Percentiles rank a stretch among this genome's conserved stretches.
Evolutionary conservation across 768 basidiomycete species (phyloP).

Genomic region (Pholiota conissans): DNA sequence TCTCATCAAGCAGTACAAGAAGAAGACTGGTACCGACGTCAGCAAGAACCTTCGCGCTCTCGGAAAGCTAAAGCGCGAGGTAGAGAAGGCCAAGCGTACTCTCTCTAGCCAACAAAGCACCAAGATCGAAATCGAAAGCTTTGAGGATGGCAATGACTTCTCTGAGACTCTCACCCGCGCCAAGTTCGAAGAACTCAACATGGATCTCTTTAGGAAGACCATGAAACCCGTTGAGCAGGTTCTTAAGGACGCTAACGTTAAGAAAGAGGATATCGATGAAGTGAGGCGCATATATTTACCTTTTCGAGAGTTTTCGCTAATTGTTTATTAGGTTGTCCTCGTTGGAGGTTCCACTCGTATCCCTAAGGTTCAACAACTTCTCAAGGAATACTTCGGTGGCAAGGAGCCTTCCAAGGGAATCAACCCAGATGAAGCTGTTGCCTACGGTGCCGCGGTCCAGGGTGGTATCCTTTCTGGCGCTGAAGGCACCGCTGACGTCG

Average conservation of each 20-base stretch:
- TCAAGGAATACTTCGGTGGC: conserved; percentile 95
- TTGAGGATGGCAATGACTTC: conserved; percentile 96
- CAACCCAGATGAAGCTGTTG: conserved; percentile 99
- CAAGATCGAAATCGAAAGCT: conserved; percentile 92
- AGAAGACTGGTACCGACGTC: conserved; percentile 87
- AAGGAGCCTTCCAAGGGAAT: conserved; percentile 98
- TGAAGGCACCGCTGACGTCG: conserved; percentile 84
- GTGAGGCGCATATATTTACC: conserved; percentile 35
- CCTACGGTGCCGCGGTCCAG: conserved; percentile 98
- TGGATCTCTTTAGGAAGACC: conserved; percentile 99
- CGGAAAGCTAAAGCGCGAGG: conserved; percentile 91
- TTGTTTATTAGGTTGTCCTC: conserved; percentile 67
- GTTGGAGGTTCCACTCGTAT: conserved; percentile 99
- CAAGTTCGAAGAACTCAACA: conserved; percentile 98
- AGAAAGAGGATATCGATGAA: conserved; percentile 97
- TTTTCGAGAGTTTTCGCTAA: background rate
- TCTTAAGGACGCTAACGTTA: conserved; percentile 94
- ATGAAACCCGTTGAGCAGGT: conserved; percentile 99
- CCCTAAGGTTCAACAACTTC: conserved; percentile 97
- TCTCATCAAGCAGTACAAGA: conserved; percentile 88
- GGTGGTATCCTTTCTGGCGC: conserved; percentile 97
- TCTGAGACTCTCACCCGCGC: conserved; percentile 96
- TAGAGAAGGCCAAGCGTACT: conserved; percentile 95
- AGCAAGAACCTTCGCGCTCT: conserved; percentile 78
- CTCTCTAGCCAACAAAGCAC: conserved; percentile 88